phyloP scores from a whole-genome alignment of 2,329 filamentous ascomycete species.

The Aspergillus japonicus region DNA sequence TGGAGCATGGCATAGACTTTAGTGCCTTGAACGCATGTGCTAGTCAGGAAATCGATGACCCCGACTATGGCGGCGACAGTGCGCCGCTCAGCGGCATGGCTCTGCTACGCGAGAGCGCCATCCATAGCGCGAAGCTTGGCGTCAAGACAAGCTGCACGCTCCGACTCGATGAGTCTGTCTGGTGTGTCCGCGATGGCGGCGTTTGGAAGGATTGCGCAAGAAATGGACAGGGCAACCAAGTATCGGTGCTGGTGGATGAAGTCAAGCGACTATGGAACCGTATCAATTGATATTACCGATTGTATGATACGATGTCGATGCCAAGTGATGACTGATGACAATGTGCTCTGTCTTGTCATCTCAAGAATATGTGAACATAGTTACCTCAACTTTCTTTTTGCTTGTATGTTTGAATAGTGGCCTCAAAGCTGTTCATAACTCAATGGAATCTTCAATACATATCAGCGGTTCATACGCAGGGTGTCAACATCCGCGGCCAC shows the following conservation, averaged over 20 bases:
- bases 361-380: not conserved
- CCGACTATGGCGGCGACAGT: constrained; percentile 52
- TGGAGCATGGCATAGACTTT: constrained; percentile 88
- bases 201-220: constrained; percentile 76
- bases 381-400: not conserved
- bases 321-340: constrained; percentile 2
- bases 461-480: not conserved
- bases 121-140: constrained; percentile 58
- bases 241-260: constrained; percentile 67
- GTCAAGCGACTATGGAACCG: constrained; percentile 67
- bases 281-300: constrained; percentile 23
- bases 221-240: constrained; percentile 55
- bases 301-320: not conserved
- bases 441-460: not conserved
- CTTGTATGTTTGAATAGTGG: not conserved
- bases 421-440: not conserved
- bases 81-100: constrained; percentile 54
- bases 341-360: not conserved
- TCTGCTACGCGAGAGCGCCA: constrained; percentile 46
- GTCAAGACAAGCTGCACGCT: constrained; percentile 75
- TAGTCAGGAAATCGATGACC: constrained; percentile 70
- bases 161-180: constrained; percentile 72
- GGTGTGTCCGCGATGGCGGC: constrained; percentile 79
- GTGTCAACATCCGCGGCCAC: not conserved
- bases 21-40: constrained; percentile 78